Percentiles rank a stretch among this genome's conserved stretches.
Evolutionary conservation across 1,284 basidiomycete genomes (phyloP).

Genomic region (Microbotryum intermedium): DNA sequence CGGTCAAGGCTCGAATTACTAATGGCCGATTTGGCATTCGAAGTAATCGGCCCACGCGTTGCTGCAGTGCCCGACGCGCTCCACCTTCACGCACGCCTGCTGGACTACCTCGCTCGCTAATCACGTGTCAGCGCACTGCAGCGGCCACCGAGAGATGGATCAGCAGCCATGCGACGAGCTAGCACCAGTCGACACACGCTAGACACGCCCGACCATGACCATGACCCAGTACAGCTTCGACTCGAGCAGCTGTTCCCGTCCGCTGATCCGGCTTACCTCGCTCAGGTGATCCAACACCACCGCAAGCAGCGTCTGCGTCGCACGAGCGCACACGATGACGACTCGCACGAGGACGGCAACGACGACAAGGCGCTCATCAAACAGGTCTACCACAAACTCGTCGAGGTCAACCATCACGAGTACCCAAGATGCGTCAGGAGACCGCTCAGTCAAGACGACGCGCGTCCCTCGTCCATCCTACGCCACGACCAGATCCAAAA

Average conservation of each 20-base stretch:
- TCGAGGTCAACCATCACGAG: background rate
- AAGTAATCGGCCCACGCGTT: no score
- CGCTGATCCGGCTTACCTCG: conserved; percentile 1
- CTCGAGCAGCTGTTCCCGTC: background rate
- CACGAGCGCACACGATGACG: no score
- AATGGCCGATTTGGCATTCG: no score
- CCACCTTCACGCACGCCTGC: no score
- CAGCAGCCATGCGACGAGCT: no score
- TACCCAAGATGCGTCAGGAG: background rate
- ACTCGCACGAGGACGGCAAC: background rate
- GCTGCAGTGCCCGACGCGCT: no score
- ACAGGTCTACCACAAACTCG: conserved; percentile 3
- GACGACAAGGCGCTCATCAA: background rate
- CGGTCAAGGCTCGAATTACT: no score
- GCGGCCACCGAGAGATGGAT: no score
- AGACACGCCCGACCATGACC: conserved; percentile 12
- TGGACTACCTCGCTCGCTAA: no score
- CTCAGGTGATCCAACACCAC: background rate
- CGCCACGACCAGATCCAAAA: background rate
- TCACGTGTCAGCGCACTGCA: no score
- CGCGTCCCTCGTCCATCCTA: background rate
- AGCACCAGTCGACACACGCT: no score
- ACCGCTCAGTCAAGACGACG: background rate
- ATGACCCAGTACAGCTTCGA: no score
- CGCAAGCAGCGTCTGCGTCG: background rate